Evolutionary conservation across 768 basidiomycete species (phyloP).

Genomic region (Agrocybe chaxingu): DNA sequence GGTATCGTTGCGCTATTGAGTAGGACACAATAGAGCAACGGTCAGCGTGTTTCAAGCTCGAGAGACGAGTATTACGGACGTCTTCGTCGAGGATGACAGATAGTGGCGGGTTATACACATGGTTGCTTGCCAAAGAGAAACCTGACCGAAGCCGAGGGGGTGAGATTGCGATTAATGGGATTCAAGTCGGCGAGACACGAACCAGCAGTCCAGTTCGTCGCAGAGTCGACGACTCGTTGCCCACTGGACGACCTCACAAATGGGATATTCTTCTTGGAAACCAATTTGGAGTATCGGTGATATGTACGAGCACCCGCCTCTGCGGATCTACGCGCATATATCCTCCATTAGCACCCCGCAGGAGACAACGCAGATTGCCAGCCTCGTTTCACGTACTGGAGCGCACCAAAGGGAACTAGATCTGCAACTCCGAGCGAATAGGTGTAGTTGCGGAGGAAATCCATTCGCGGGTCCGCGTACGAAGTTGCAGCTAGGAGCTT

Average conservation of each 20-base stretch:
- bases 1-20: conserved; percentile 55
- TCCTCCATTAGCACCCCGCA: not conserved
- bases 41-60: not conserved
- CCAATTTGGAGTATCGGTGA: conserved; percentile 49
- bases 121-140: conserved; percentile 51
- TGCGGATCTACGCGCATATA: conserved; percentile 22
- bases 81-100: conserved; percentile 56
- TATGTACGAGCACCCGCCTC: conserved; percentile 52
- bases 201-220: conserved; percentile 72
- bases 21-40: not conserved
- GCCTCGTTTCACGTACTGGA: conserved; percentile 42
- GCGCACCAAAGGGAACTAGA: conserved; percentile 65
- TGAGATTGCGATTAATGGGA: not conserved
- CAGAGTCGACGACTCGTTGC: conserved; percentile 61
- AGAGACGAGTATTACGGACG: conserved; percentile 30
- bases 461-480: conserved; percentile 42
- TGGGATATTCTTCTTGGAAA: conserved; percentile 43
- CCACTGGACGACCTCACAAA: conserved; percentile 47
- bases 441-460: conserved; percentile 57
- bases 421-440: conserved; percentile 58
- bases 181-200: not conserved
- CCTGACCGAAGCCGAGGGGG: conserved; percentile 33
- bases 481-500: conserved; percentile 49
- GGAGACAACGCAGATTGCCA: not conserved
- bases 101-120: conserved; percentile 42